Conservation (phyloP, 805 yeast genomes). For the Cyberlindnera galapagoensis region DNA sequence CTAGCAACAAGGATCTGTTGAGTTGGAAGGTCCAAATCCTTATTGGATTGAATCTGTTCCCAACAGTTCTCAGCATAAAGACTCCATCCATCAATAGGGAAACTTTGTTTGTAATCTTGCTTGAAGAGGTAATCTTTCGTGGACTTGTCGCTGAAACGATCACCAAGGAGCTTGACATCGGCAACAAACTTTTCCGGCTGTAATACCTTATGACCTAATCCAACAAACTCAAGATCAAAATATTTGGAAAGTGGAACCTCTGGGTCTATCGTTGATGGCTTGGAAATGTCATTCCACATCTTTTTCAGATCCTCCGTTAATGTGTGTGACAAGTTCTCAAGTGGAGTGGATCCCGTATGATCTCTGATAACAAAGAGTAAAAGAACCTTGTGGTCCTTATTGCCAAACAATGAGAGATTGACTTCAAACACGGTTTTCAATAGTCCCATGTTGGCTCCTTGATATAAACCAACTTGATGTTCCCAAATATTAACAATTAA, state of each 20-base stretch:
- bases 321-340: slow-evolving; percentile 62
- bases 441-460: slow-evolving; percentile 96
- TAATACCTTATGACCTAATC: slow-evolving; percentile 79
- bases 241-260: slow-evolving; percentile 59
- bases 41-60: slow-evolving; percentile 89
- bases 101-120: slow-evolving; percentile 67
- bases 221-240: slow-evolving; percentile 77
- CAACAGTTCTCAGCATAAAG: slow-evolving; percentile 86
- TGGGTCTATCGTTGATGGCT: slow-evolving; percentile 54
- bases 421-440: slow-evolving; percentile 96
- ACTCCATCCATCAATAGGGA: slow-evolving; percentile 96
- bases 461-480: slow-evolving; percentile 92
- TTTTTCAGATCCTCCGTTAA: slow-evolving; percentile 62
- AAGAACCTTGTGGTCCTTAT: slow-evolving; percentile 53
- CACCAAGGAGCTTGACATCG: slow-evolving; percentile 60
- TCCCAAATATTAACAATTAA: slow-evolving; percentile 95
- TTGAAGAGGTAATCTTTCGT: slow-evolving; percentile 41
- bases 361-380: slow-evolving; percentile 88
- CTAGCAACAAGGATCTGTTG: slow-evolving; percentile 94
- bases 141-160: slow-evolving; percentile 38
- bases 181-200: slow-evolving; percentile 63
- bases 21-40: slow-evolving; percentile 93
- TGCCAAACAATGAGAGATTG: slow-evolving; percentile 77
- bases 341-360: slow-evolving; percentile 81
- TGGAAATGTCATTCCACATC: slow-evolving; percentile 73